Evolutionary conservation across 257 asterid species (phyloP).

Genomic region (Solanum paucissectum): DNA sequence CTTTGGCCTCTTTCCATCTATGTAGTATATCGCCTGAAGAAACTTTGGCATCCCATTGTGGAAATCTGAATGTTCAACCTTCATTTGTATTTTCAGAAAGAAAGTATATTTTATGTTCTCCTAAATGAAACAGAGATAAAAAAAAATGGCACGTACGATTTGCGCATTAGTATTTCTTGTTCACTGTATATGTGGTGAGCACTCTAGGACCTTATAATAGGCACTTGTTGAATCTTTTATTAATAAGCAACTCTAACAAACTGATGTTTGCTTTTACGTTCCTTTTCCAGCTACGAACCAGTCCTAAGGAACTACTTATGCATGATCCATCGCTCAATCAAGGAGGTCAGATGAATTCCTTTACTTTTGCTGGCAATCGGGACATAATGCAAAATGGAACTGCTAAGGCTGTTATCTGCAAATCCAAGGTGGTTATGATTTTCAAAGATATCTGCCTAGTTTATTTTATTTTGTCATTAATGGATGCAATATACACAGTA

Average conservation of each 20-base stretch:
- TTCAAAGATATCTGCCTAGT: background rate
- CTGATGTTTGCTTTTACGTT: constrained; percentile 6
- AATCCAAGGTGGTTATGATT: constrained; percentile 36
- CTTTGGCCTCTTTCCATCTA: background rate
- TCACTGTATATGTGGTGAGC: background rate
- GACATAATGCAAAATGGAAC: constrained; percentile 13
- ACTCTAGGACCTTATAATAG: background rate
- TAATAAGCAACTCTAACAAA: background rate
- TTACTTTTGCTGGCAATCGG: constrained; percentile 9
- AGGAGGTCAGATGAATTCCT: constrained; percentile 13
- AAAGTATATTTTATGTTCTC: background rate
- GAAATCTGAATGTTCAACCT: background rate
- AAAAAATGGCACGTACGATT: background rate
- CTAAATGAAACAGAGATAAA: background rate
- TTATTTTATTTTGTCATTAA: background rate
- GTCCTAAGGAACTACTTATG: constrained; percentile 10
- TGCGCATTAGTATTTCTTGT: background rate
- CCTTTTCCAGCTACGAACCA: constrained; percentile 30
- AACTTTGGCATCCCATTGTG: background rate
- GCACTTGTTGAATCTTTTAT: background rate
- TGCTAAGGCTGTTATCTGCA: constrained; percentile 5
- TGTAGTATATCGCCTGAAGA: background rate
- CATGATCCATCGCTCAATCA: constrained; percentile 9
- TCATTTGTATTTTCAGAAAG: background rate
- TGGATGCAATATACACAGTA: background rate